Percentiles rank a stretch among this genome's conserved stretches.
phyloP scores from a whole-genome alignment of 78 protist genomes.

The Dictyostelium capitatum region DNA sequence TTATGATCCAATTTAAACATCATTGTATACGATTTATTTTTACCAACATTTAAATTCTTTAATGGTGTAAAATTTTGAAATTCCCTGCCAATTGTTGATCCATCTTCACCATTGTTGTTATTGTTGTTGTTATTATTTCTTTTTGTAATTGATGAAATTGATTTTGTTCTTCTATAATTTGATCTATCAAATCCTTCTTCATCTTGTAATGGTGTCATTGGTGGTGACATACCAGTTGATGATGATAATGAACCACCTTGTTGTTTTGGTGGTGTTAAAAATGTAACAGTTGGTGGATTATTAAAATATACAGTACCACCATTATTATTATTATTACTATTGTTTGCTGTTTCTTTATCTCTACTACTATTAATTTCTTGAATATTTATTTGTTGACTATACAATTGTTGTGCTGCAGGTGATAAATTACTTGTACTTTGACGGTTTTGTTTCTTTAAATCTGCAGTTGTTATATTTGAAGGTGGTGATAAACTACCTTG shows the following conservation, averaged over 20 bases:
- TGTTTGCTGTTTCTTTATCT: not conserved
- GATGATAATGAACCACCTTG: slow-evolving; percentile 6
- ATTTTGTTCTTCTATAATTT: slow-evolving; percentile 35
- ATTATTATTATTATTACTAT: not conserved
- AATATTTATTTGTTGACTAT: not conserved
- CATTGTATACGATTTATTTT: slow-evolving; percentile 57
- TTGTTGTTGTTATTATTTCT: not conserved
- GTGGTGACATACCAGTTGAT: slow-evolving; percentile 39
- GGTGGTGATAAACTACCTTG: slow-evolving; percentile 32
- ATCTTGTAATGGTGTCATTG: not conserved
- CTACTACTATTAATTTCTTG: too few relatives aligned
- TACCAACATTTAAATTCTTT: not conserved
- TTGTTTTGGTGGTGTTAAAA: not conserved
- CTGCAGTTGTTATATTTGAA: slow-evolving; percentile 1
- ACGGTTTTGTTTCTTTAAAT: slow-evolving; percentile 8
- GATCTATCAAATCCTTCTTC: slow-evolving; percentile 29
- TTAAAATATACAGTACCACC: slow-evolving; percentile 39
- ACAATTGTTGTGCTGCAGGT: slow-evolving; percentile 8
- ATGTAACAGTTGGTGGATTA: not conserved
- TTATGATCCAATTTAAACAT: slow-evolving; percentile 61
- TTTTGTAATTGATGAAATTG: slow-evolving; percentile 32
- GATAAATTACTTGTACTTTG: slow-evolving; percentile 8
- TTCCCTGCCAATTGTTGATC: not conserved
- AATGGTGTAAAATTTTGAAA: slow-evolving; percentile 44
- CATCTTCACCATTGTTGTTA: not conserved